Evolutionary conservation across 257 asterid genomes (phyloP).

Genomic region (Primulina eburnea): DNA sequence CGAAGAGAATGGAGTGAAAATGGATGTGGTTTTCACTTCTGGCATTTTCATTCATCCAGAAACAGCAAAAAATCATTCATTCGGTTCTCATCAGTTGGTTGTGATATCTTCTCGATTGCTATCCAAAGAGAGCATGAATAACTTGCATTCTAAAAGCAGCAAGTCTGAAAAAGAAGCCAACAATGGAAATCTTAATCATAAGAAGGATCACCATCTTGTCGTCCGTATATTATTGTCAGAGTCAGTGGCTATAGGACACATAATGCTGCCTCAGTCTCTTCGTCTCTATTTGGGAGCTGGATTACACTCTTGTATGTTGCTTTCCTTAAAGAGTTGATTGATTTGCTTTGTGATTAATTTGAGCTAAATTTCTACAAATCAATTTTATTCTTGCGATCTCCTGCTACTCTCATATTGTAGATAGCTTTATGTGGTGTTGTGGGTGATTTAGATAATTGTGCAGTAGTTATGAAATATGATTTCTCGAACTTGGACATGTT

Average conservation of each 20-base stretch:
- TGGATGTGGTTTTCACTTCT: slow-evolving; percentile 71
- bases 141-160: slow-evolving; percentile 39
- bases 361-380: not conserved
- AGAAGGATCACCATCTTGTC: slow-evolving; percentile 37
- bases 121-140: slow-evolving; percentile 46
- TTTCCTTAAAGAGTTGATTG: slow-evolving; percentile 27
- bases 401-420: not conserved
- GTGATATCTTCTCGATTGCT: slow-evolving; percentile 51
- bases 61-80: slow-evolving; percentile 63
- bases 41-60: slow-evolving; percentile 80
- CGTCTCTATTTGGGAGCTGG: slow-evolving; percentile 82
- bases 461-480: not conserved
- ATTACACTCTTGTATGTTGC: slow-evolving; percentile 78
- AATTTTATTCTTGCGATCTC: not conserved
- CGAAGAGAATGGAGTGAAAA: slow-evolving; percentile 47
- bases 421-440: not conserved
- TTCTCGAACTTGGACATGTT: not conserved
- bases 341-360: not conserved
- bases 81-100: slow-evolving; percentile 59
- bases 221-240: slow-evolving; percentile 58
- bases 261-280: slow-evolving; percentile 79
- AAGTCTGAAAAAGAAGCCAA: slow-evolving; percentile 48
- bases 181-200: slow-evolving; percentile 35
- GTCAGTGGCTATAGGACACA: slow-evolving; percentile 86
- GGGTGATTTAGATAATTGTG: not conserved